phyloP scores from a whole-genome alignment of 2,329 filamentous ascomycete genomes.

The Ascosphaera aggregata region DNA sequence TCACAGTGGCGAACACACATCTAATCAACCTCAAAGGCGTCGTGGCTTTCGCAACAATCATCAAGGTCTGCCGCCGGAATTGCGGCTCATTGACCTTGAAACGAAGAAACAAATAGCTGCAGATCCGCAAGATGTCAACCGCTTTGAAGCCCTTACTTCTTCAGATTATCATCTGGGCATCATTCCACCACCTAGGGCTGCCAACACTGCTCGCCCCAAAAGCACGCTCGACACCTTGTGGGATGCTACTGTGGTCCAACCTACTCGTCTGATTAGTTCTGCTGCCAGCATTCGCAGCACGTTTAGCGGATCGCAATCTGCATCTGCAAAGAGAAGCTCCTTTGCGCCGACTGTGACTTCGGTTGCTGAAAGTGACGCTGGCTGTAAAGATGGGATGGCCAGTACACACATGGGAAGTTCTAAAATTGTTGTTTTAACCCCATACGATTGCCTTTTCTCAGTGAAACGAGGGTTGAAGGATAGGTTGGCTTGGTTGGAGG shows the following conservation, averaged over 20 bases:
- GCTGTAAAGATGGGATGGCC: conserved; percentile 9
- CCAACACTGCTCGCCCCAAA: conserved; percentile 38
- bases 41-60: conserved; percentile 46
- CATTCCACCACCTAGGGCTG: conserved; percentile 50
- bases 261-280: conserved; percentile 68
- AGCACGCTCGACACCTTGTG: conserved; percentile 66
- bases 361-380: conserved; percentile 29
- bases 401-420: not conserved
- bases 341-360: conserved; percentile 7
- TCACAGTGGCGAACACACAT: not conserved
- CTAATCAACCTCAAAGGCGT: conserved; percentile 21
- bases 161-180: conserved; percentile 83
- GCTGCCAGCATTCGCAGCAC: conserved; percentile 50
- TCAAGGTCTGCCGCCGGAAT: conserved; percentile 65
- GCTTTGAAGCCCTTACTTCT: conserved; percentile 64
- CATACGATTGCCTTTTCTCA: conserved; percentile 86
- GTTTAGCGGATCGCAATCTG: conserved; percentile 10
- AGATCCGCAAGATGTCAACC: conserved; percentile 63
- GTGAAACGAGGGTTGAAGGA: conserved; percentile 71
- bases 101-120: conserved; percentile 69
- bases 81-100: conserved; percentile 71
- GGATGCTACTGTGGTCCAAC: conserved; percentile 64
- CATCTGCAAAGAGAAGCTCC: not conserved
- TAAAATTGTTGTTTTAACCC: conserved; percentile 87
- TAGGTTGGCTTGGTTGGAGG: conserved; percentile 65